Percentiles rank a stretch among this genome's conserved stretches.
Evolutionary conservation across 441 rosid genomes (phyloP).

Genomic region (Macaranga tanarius): DNA sequence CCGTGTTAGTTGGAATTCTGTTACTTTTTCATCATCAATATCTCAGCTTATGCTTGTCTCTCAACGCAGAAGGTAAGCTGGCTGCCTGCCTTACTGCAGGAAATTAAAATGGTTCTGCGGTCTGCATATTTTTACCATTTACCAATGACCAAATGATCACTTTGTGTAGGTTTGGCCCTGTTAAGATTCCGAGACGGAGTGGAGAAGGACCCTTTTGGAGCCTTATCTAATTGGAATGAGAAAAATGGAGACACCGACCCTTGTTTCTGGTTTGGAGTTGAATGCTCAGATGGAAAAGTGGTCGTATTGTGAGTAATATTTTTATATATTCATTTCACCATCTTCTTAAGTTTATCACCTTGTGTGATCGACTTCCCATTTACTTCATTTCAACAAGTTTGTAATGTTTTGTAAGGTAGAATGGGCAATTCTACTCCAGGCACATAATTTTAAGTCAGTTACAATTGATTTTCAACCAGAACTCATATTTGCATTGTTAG

Average conservation of each 20-base stretch:
- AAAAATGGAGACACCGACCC: conserved; percentile 40
- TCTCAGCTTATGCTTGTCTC: conserved; percentile 41
- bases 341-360: not conserved
- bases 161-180: conserved; percentile 60
- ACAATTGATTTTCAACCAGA: conserved; percentile 7
- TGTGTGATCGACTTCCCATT: not conserved
- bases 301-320: conserved; percentile 56
- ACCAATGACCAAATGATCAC: conserved; percentile 15
- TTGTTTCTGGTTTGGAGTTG: conserved; percentile 83
- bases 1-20: conserved; percentile 32
- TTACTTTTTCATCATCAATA: conserved; percentile 32
- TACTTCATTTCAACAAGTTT: not conserved
- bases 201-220: conserved; percentile 63
- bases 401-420: no score
- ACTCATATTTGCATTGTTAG: conserved; percentile 5
- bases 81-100: not conserved
- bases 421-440: not conserved
- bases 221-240: conserved; percentile 58
- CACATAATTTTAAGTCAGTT: not conserved
- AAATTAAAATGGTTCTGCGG: not conserved
- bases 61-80: conserved; percentile 54
- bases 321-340: not conserved
- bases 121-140: not conserved
- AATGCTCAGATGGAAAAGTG: conserved; percentile 67
- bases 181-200: conserved; percentile 62